Evolutionary conservation across 306 rosid genomes (phyloP).

Genomic region (Begonia masoniana): DNA sequence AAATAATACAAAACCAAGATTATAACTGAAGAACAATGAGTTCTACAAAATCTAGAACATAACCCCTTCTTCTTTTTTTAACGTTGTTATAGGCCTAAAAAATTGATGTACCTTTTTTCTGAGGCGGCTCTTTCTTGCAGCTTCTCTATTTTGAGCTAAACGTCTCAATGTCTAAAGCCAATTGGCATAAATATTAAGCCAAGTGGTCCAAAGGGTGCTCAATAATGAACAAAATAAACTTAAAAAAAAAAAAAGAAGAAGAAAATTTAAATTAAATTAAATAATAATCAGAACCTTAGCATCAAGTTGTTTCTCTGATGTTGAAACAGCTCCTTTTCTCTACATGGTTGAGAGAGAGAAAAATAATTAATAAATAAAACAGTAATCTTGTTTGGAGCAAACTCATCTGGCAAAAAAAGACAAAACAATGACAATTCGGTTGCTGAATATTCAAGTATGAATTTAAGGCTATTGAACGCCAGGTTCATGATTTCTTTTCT

Average conservation of each 20-base stretch:
- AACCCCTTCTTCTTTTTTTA: too few relatives aligned
- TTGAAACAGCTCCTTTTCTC: slow-evolving; percentile 73
- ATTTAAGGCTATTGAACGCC: neutral
- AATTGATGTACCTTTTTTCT: slow-evolving; percentile 56
- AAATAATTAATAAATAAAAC: neutral
- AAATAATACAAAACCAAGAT: too few relatives aligned
- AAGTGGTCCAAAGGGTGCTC: neutral
- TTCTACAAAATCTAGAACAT: too few relatives aligned
- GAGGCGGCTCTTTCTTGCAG: slow-evolving; percentile 90
- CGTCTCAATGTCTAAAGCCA: slow-evolving; percentile 73
- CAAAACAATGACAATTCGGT: neutral
- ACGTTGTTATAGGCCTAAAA: too few relatives aligned
- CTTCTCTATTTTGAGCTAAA: slow-evolving; percentile 93
- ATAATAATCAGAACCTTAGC: slow-evolving; percentile 49
- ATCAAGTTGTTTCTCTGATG: slow-evolving; percentile 73
- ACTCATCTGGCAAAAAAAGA: neutral
- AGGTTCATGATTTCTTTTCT: too few relatives aligned
- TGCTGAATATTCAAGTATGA: neutral
- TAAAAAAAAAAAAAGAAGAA: neutral
- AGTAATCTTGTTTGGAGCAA: neutral
- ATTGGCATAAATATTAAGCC: slow-evolving; percentile 1
- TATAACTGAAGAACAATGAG: too few relatives aligned
- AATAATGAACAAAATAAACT: neutral
- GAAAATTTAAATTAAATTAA: neutral
- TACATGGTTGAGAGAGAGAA: slow-evolving; percentile 22